Conservation (phyloP, 805 yeast species). For the Candida sanyiensis region DNA sequence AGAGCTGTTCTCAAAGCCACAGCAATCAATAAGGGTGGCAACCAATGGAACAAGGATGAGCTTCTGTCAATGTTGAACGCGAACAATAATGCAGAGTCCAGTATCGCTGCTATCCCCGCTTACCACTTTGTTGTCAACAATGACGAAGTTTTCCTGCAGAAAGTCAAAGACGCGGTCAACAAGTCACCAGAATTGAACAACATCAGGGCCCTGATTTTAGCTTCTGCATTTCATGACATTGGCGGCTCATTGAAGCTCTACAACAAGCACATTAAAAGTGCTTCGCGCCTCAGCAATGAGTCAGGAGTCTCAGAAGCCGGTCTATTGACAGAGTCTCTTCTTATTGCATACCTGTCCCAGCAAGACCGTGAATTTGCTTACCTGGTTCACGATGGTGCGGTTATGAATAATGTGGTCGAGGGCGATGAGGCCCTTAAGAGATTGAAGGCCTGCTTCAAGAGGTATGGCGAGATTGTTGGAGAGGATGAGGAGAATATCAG, state of each 20-base stretch:
- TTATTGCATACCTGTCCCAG: constrained; percentile 37
- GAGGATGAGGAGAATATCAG: constrained; percentile 30
- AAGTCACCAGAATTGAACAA: constrained; percentile 17
- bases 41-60: neutral
- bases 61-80: neutral
- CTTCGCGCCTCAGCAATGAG: constrained; percentile 30
- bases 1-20: constrained; percentile 2
- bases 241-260: constrained; percentile 38
- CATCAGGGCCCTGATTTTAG: constrained; percentile 38
- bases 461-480: constrained; percentile 47
- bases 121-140: constrained; percentile 5
- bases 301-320: constrained; percentile 38
- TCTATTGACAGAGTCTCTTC: constrained; percentile 40
- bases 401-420: constrained; percentile 31
- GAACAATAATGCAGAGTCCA: neutral
- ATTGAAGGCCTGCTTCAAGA: constrained; percentile 40
- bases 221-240: constrained; percentile 33
- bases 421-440: constrained; percentile 36
- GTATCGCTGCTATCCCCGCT: constrained; percentile 2
- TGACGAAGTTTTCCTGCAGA: neutral
- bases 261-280: constrained; percentile 39
- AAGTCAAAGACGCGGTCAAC: neutral
- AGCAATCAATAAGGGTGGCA: neutral
- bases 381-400: constrained; percentile 43
- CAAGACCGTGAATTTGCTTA: constrained; percentile 51